These are phyloP conservation scores for Colletotrichum destructivum DNA, from an alignment of 2,329 filamentous ascomycete species.

Conservation along the genomic window DNA sequence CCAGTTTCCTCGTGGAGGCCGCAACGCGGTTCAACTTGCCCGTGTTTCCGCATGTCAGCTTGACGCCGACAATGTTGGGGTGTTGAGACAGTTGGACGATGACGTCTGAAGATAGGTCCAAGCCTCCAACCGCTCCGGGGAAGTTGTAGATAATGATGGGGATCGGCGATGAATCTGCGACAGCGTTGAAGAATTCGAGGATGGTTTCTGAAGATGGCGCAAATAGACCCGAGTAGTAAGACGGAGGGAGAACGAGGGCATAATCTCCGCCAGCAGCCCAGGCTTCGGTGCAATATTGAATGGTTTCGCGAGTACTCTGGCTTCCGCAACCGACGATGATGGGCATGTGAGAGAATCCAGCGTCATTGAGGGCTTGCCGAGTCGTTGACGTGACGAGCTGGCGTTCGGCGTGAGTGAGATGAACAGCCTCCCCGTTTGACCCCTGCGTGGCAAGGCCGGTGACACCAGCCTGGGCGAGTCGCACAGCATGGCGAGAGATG, in stretches of 20 bases:
- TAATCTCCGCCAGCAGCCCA: conserved; percentile 80
- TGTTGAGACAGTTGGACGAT: conserved; percentile 73
- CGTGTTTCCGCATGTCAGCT: conserved; percentile 80
- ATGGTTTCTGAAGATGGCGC: conserved; percentile 73
- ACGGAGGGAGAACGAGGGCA: conserved; percentile 81
- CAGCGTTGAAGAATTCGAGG: conserved; percentile 75
- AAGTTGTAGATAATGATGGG: conserved; percentile 81
- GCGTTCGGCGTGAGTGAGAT: conserved; percentile 80
- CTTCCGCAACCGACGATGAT: conserved; percentile 83
- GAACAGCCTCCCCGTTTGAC: conserved; percentile 87
- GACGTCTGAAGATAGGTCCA: conserved; percentile 76
- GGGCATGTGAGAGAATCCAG: conserved; percentile 76
- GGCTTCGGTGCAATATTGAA: conserved; percentile 79
- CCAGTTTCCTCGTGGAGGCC: conserved; percentile 66
- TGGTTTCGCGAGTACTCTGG: conserved; percentile 81
- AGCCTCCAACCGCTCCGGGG: conserved; percentile 73
- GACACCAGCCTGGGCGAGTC: conserved; percentile 81
- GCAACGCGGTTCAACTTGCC: conserved; percentile 77
- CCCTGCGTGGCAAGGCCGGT: conserved; percentile 83
- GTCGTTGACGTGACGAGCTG: conserved; percentile 78
- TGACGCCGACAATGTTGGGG: conserved; percentile 78
- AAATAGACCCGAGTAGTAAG: conserved; percentile 81
- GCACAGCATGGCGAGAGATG: conserved; percentile 73
- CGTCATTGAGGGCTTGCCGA: conserved; percentile 76
- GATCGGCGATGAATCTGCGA: conserved; percentile 74